Base-by-base conservation (phyloP, 352 stramenopile species). In the Phytophthora syringae region DNA sequence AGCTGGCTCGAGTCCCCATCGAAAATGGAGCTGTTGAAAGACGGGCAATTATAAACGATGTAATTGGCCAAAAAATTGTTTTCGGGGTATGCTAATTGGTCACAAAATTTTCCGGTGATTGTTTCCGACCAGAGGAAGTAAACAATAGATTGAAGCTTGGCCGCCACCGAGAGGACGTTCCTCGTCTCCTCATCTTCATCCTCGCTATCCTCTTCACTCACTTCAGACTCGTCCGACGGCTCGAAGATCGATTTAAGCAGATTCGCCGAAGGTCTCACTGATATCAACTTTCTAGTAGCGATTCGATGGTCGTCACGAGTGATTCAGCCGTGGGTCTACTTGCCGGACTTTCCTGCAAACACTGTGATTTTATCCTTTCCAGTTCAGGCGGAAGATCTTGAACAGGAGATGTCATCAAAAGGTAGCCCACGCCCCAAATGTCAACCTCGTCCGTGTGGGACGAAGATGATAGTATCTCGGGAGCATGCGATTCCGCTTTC, bases 181-280 rank as follows among this genome's bases (percentile, higher is more conserved):
- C 20, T 43, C 24, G 28, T 62, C 55, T 15, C 16, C 15, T 56
- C 52, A 16, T 54, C 51, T 39, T 77, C 64, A 2, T 80, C 72
- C 21, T 80, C 74, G 7, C 57, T 70, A 5, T 80, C 65, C 18
- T 88, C 74, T 27, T 89, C 72, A 55, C 75, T 85, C 6, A 79
- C 13, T 22, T 70, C 65, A 3, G 66, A 79, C 27, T 78, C 85
- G 45, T 94, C 87, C 2, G 83, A 89, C 1, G 81, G 82, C 55
- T 94, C 85, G 67, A 95, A 95, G 51, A 95, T 93, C 15, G 84
- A 89, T 69, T 88, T 85, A 21, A 95, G 66, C 45, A 95, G 59
- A 72, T 75, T 78, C 2, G 52, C 51, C 7, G 77, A 70, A 3
- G 84, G n/a, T n/a, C n/a, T n/a, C n/a, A n/a, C n/a, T n/a, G n/a